phyloP scores from a whole-genome alignment of 768 basidiomycete species.

The Sarcodon sp. region DNA sequence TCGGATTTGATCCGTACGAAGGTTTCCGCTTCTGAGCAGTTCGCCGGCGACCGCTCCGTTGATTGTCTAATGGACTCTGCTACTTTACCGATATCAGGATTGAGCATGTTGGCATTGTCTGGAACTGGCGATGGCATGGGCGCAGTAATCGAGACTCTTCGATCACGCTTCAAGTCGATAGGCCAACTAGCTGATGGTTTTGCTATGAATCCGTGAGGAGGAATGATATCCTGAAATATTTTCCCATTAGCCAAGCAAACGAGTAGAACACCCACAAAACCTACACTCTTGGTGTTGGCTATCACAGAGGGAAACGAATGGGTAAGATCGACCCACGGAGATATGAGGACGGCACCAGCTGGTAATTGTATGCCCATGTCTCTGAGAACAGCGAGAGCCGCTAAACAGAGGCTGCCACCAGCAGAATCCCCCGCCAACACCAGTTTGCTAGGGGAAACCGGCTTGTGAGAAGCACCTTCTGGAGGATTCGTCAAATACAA shows the following conservation, averaged over 20 bases:
- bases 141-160: conserved; percentile 21
- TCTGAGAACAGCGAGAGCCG: conserved; percentile 48
- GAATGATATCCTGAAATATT: conserved; percentile 49
- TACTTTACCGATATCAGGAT: conserved; percentile 19
- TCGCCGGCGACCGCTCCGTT: not conserved
- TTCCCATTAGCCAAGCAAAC: not conserved
- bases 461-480: conserved; percentile 42
- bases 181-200: conserved; percentile 52
- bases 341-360: conserved; percentile 66
- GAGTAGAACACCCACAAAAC: conserved; percentile 6
- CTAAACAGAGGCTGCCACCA: conserved; percentile 55
- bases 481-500: conserved; percentile 68
- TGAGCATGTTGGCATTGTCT: conserved; percentile 34
- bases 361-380: conserved; percentile 61
- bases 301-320: conserved; percentile 74
- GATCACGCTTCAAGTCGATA: conserved; percentile 21
- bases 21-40: conserved; percentile 6
- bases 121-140: conserved; percentile 33
- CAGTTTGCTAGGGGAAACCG: conserved; percentile 54
- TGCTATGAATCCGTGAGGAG: conserved; percentile 45
- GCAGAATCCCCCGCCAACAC: conserved; percentile 75
- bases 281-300: conserved; percentile 47
- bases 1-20: not conserved
- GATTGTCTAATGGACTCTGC: conserved; percentile 8
- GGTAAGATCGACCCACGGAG: conserved; percentile 79